Conservation (phyloP, 2,329 filamentous ascomycete genomes). For the Aspergillus uvarum region DNA sequence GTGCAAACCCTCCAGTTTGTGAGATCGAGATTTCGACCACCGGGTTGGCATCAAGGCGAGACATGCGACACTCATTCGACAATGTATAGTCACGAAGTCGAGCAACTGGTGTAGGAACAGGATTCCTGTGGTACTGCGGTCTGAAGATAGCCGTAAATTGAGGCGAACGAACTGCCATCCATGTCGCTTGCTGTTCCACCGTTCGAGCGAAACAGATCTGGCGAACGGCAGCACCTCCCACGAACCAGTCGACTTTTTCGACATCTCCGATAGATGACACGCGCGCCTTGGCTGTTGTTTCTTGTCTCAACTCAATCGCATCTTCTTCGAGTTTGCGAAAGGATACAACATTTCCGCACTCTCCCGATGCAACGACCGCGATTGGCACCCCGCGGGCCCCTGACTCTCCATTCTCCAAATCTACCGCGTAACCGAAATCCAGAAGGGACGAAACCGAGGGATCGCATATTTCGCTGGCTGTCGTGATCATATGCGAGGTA, state of each 20-base stretch:
- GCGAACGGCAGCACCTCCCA: conserved; percentile 51
- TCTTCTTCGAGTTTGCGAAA: conserved; percentile 41
- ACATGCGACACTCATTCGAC: conserved; percentile 26
- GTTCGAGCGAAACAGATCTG: conserved; percentile 54
- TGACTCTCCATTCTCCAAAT: conserved; percentile 31
- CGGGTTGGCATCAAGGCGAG: conserved; percentile 49
- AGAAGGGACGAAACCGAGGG: conserved; percentile 44
- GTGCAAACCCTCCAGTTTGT: conserved; percentile 48
- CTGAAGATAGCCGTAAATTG: conserved; percentile 51
- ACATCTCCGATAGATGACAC: conserved; percentile 43
- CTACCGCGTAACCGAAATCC: conserved; percentile 50
- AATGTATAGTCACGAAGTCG: conserved; percentile 15
- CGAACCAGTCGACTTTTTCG: conserved; percentile 51
- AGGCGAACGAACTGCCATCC: conserved; percentile 53
- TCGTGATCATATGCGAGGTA: conserved; percentile 34
- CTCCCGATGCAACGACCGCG: conserved; percentile 42
- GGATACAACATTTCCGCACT: conserved; percentile 49
- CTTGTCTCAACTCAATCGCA: conserved; percentile 21
- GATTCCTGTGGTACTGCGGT: conserved; percentile 36
- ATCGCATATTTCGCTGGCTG: conserved; percentile 32
- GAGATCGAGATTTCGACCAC: conserved; percentile 45
- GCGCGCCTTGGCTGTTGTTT: conserved; percentile 30
- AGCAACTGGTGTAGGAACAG: conserved; percentile 24
- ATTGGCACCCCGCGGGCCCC: conserved; percentile 35
- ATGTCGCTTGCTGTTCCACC: conserved; percentile 41